These are phyloP conservation scores for Leccinum subtestaceum DNA, from an alignment of 768 basidiomycete species.

Conservation along the genomic window DNA sequence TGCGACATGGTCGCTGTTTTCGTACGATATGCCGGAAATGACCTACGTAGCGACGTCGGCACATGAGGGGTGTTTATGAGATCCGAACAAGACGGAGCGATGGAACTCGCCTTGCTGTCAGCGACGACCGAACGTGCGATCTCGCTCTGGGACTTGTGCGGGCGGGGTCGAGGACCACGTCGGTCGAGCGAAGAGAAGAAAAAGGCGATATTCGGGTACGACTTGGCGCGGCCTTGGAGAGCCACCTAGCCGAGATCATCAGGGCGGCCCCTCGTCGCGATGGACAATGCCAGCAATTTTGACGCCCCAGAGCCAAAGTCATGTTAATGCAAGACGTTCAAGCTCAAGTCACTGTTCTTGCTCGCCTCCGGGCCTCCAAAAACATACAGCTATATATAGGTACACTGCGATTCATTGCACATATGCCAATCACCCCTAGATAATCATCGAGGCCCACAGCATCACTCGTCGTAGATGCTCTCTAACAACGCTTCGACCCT, in stretches of 20 bases:
- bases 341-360: no score
- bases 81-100: background rate
- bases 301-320: slow-evolving; percentile 13
- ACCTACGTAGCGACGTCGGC: slow-evolving; percentile 12
- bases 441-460: background rate
- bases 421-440: background rate
- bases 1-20: slow-evolving; percentile 21
- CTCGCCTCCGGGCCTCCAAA: no score
- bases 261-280: slow-evolving; percentile 10
- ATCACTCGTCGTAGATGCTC: slow-evolving; percentile 35
- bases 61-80: background rate
- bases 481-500: slow-evolving; percentile 51
- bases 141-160: background rate
- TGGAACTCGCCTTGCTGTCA: slow-evolving; percentile 14
- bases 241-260: slow-evolving; percentile 12
- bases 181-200: background rate
- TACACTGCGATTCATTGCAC: background rate
- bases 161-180: background rate
- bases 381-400: background rate
- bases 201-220: background rate
- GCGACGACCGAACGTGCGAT: slow-evolving; percentile 1
- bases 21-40: background rate
- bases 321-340: slow-evolving; percentile 1
- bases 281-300: slow-evolving; percentile 11
- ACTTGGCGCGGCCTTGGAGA: slow-evolving; percentile 3